A percentile compares a stretch with the other conserved stretches of the same genome.
These are phyloP conservation scores for Hippophae rhamnoides DNA, from an alignment of 306 rosid genomes.

Conservation along the genomic window DNA sequence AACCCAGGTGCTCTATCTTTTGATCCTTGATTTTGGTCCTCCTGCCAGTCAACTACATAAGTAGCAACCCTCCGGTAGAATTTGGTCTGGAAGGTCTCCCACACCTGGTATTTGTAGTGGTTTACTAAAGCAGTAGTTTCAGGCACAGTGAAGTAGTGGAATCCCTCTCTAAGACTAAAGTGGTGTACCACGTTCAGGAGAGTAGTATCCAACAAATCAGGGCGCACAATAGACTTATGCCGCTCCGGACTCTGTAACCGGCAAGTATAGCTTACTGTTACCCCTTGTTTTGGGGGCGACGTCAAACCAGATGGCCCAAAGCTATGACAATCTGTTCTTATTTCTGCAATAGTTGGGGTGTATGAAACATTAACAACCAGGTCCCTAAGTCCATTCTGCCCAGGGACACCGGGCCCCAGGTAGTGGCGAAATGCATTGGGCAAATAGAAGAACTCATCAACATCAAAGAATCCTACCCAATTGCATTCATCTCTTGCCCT, in stretches of 20 bases:
- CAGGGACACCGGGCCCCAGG: constrained; percentile 26
- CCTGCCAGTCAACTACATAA: constrained; percentile 87
- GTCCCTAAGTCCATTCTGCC: constrained; percentile 45
- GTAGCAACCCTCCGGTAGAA: constrained; percentile 91
- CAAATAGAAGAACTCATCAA: constrained; percentile 84
- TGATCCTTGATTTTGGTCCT: constrained; percentile 80
- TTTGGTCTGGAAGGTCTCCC: constrained; percentile 77
- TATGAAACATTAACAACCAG: constrained; percentile 48
- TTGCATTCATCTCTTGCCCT: constrained; percentile 73
- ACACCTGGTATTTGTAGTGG: constrained; percentile 94
- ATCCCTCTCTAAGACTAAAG: constrained; percentile 58
- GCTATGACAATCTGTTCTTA: constrained; percentile 77
- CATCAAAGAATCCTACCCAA: constrained; percentile 95
- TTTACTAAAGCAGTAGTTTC: constrained; percentile 49
- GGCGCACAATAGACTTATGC: constrained; percentile 80
- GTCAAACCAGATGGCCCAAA: constrained; percentile 89
- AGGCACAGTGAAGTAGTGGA: constrained; percentile 30
- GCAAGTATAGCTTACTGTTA: constrained; percentile 79
- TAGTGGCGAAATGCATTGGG: constrained; percentile 33
- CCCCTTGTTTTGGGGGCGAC: constrained; percentile 50
- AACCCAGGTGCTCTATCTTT: constrained; percentile 96
- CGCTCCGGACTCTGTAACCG: constrained; percentile 58
- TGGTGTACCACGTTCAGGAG: constrained; percentile 88
- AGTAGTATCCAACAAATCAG: constrained; percentile 51
- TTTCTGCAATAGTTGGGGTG: constrained; percentile 44